phyloP scores from a whole-genome alignment of 768 basidiomycete species.

The Mycena sanguinolenta region DNA sequence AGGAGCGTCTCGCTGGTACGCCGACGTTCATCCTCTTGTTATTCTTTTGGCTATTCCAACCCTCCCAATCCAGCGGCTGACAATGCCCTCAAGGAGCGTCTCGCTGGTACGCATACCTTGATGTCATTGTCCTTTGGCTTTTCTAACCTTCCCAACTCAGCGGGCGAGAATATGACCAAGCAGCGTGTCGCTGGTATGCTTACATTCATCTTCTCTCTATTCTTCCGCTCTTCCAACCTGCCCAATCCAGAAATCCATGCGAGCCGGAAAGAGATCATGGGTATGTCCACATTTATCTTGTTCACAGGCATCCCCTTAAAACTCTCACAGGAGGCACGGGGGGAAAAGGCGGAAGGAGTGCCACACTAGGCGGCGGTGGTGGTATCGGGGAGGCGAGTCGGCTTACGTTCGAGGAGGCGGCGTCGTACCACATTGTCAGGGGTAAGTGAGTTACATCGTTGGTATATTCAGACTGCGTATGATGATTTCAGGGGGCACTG shows the following conservation, averaged over 20 bases:
- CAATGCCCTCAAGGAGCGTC: neutral
- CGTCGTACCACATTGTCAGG: too few species aligned
- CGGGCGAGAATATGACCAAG: slow-evolving; percentile 8
- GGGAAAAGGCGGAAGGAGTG: slow-evolving; percentile 2
- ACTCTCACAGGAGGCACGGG: slow-evolving; percentile 3
- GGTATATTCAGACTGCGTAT: too few species aligned
- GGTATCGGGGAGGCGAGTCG: neutral
- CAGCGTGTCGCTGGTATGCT: neutral
- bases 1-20: neutral
- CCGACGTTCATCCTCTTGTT: slow-evolving; percentile 3
- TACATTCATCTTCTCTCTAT: slow-evolving; percentile 9
- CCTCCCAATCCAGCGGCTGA: neutral
- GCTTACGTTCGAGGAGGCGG: slow-evolving; percentile 10
- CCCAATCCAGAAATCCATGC: slow-evolving; percentile 1
- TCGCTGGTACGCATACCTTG: neutral
- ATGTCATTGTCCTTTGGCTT: neutral
- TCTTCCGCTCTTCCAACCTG: neutral
- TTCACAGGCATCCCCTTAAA: slow-evolving; percentile 1
- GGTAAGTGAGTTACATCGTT: too few species aligned
- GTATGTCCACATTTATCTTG: neutral
- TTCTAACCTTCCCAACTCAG: neutral
- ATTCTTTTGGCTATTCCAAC: neutral
- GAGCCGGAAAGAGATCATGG: neutral
- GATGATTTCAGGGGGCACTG: too few species aligned
- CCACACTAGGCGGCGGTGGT: neutral